Conservation (phyloP, 768 basidiomycete genomes). For the Tricholoma saponaceum region DNA sequence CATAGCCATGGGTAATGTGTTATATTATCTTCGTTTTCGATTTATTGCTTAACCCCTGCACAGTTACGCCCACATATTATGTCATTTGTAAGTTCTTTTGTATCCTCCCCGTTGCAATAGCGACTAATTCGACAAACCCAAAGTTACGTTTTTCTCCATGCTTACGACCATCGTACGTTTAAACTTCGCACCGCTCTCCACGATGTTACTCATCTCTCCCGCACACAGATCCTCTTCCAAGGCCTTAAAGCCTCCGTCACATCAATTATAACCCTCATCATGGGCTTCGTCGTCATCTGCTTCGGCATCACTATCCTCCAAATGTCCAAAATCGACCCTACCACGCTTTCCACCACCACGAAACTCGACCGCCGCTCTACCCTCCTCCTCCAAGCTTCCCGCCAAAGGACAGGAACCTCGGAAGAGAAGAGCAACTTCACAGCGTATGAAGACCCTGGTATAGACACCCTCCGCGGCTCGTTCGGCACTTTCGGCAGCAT, state of each 20-base stretch:
- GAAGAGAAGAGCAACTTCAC: conserved; percentile 63
- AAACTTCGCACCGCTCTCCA: neutral
- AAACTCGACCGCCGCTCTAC: conserved; percentile 89
- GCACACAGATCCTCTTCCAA: conserved; percentile 73
- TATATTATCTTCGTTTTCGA: neutral
- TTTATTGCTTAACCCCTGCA: conserved; percentile 15
- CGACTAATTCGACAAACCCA: neutral
- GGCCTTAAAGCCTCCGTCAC: conserved; percentile 75
- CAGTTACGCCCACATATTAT: conserved; percentile 86
- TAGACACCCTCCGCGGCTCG: conserved; percentile 86
- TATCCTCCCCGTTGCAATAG: neutral
- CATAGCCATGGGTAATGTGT: conserved; percentile 16
- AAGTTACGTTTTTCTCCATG: conserved; percentile 83
- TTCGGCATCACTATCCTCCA: conserved; percentile 93
- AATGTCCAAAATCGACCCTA: conserved; percentile 92
- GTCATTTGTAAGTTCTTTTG: conserved; percentile 58
- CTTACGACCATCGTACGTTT: conserved; percentile 71
- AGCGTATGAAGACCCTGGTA: conserved; percentile 84
- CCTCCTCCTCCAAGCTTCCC: conserved; percentile 84
- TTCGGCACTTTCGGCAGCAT: conserved; percentile 92
- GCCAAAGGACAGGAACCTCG: conserved; percentile 57
- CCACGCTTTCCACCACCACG: conserved; percentile 40
- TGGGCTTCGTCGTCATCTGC: conserved; percentile 90
- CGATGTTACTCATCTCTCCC: neutral
- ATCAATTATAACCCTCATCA: conserved; percentile 85